Conservation (phyloP, 108 stramenopile species). For the Cylindrotheca closterium region DNA sequence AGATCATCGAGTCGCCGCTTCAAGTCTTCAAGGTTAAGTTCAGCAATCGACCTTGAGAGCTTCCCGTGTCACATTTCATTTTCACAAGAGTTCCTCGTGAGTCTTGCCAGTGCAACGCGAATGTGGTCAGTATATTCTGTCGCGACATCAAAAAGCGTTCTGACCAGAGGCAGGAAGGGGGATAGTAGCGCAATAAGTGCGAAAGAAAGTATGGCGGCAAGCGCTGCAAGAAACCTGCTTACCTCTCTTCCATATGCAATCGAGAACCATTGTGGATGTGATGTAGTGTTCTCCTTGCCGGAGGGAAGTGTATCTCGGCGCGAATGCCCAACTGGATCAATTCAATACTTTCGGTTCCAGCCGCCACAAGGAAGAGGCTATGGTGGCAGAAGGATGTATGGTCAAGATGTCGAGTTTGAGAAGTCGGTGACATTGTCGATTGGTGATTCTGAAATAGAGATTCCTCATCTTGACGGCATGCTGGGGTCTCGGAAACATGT, state of each 20-base stretch:
- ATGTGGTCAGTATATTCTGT: conserved; percentile 79
- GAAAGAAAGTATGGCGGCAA: conserved; percentile 51
- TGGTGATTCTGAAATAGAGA: neutral
- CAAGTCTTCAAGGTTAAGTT: conserved; percentile 49
- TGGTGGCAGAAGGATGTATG: conserved; percentile 76
- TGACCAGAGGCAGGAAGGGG: too few relatives aligned
- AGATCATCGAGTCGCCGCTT: conserved; percentile 51
- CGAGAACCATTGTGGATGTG: conserved; percentile 73
- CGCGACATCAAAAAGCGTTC: conserved; percentile 14
- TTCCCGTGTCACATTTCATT: conserved; percentile 75
- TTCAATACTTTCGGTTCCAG: conserved; percentile 78
- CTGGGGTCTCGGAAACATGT: conserved; percentile 38
- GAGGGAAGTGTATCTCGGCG: conserved; percentile 22
- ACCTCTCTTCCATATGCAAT: conserved; percentile 77
- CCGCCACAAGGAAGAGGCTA: conserved; percentile 56
- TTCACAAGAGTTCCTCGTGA: conserved; percentile 82
- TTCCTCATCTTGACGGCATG: conserved; percentile 30
- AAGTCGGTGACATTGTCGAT: conserved; percentile 50
- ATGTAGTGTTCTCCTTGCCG: conserved; percentile 45
- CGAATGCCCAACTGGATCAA: conserved; percentile 42
- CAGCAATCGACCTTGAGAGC: conserved; percentile 74
- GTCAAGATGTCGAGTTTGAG: conserved; percentile 65
- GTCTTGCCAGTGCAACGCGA: conserved; percentile 64
- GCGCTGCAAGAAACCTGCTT: conserved; percentile 70
- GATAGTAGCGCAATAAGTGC: too few relatives aligned